These are phyloP conservation scores for Fusarium sp. DNA, from an alignment of 2,329 filamentous ascomycete genomes.

Conservation along the genomic window DNA sequence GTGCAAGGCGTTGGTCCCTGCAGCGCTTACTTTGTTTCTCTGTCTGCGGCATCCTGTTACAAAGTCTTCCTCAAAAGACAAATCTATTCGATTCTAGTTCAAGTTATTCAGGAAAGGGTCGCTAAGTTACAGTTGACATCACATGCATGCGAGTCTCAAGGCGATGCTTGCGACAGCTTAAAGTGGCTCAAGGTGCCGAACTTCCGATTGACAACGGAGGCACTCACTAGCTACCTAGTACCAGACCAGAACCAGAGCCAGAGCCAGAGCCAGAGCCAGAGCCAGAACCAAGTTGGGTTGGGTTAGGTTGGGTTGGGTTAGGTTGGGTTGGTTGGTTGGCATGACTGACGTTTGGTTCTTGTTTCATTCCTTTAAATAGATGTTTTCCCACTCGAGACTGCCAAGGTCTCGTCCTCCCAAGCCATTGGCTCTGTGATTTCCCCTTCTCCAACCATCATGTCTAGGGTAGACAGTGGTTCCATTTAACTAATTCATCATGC, in stretches of 20 bases:
- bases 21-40: not conserved
- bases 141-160: not conserved
- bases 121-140: not conserved
- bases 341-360: not conserved
- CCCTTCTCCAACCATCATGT: not conserved
- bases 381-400: not conserved
- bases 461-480: not conserved
- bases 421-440: not conserved
- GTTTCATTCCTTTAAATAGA: not conserved
- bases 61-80: not conserved
- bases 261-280: no score
- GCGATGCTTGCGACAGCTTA: constrained; percentile 23
- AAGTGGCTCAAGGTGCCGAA: constrained; percentile 20
- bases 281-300: no score
- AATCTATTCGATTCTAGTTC: not conserved
- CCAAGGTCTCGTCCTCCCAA: not conserved
- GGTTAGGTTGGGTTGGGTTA: no score
- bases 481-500: not conserved
- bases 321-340: not conserved
- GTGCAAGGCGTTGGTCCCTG: constrained; percentile 6
- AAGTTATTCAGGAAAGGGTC: not conserved
- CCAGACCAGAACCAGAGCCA: not conserved
- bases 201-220: constrained; percentile 16
- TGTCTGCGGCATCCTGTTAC: not conserved
- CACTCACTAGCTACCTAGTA: not conserved